These are phyloP conservation scores for Lepidium sativum DNA, from an alignment of 345 rosid genomes.

Conservation along the genomic window DNA sequence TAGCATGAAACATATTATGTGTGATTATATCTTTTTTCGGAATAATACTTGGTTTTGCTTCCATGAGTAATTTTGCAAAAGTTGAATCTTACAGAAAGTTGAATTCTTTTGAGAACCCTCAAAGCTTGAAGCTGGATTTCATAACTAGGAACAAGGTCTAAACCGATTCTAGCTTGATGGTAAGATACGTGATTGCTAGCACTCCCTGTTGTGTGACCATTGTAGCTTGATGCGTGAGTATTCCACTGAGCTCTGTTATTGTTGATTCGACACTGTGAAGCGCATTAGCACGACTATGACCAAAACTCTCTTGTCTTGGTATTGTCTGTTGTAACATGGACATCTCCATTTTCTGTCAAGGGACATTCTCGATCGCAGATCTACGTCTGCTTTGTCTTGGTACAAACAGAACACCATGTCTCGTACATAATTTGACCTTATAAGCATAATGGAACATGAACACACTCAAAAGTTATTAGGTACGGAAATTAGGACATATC, in stretches of 20 bases:
- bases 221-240: conserved; percentile 79
- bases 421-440: not conserved
- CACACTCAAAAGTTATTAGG: not conserved
- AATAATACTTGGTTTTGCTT: conserved; percentile 18
- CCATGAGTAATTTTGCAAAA: no score
- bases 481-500: conserved; percentile 34
- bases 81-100: not conserved
- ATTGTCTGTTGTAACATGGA: conserved; percentile 85
- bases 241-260: conserved; percentile 81
- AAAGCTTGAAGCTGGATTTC: not conserved
- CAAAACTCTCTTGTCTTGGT: conserved; percentile 62
- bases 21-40: conserved; percentile 9
- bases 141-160: not conserved
- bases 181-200: conserved; percentile 50
- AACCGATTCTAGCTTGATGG: not conserved
- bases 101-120: not conserved
- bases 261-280: conserved; percentile 87
- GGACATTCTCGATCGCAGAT: conserved; percentile 55
- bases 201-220: conserved; percentile 92
- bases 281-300: conserved; percentile 64
- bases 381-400: conserved; percentile 54
- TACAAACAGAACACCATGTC: conserved; percentile 3
- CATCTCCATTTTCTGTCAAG: conserved; percentile 72
- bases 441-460: not conserved
- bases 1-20: conserved; percentile 9